Base-by-base conservation (phyloP, 768 basidiomycete genomes). In the Phylloporus rhodoxanthus region DNA sequence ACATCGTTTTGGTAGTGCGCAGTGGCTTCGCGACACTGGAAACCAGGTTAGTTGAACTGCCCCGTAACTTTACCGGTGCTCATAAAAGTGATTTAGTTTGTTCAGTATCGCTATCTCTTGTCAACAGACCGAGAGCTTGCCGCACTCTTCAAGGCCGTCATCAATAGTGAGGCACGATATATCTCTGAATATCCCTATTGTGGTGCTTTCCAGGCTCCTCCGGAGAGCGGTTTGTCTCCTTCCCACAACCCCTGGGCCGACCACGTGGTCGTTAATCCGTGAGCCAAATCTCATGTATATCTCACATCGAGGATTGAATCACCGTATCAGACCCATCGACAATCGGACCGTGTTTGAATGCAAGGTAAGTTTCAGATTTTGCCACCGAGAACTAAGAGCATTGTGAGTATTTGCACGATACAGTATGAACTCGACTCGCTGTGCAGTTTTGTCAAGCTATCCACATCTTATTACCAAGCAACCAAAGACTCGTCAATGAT, bases 371-470 rank as follows among this genome's bases (percentile, higher is more conserved):
- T 13, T 23, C 19, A 2, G 13, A 23, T 2, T 0, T 37, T 39
- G 1, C 11, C 23, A 25, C 20, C 25, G 37, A 34, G 19, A 52
- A 23, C 13, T 14, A 15, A 36, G 19, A 42, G 17, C 25, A 37
- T 32, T 36, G 29, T 28, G 9, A 49, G 38, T 23, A 13, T 45
- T 15, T 32, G 28, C 7, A 21, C 28, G 26, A 41, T 28, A 40
- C 48, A 85, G 84, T 90, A 87, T 57, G 87, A 90, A 62, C 72
- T 90, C 43, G 87, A 90, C 61, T 88, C 86, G 0, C 69, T 90
- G 1, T 87, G 85, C 52, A 80, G 85, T 6, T 89, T 89, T 70
- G 66, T 90, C 57, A 90, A 89, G 65, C 72, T 90, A 11, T 89
- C 87, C 11, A 69, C 83, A 23, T 78, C 79, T 3, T 89, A 87